Percentiles rank a stretch among this genome's conserved stretches.
These are phyloP conservation scores for Malassezia furfur DNA, from an alignment of 1,284 basidiomycete genomes.

Conservation along the genomic window DNA sequence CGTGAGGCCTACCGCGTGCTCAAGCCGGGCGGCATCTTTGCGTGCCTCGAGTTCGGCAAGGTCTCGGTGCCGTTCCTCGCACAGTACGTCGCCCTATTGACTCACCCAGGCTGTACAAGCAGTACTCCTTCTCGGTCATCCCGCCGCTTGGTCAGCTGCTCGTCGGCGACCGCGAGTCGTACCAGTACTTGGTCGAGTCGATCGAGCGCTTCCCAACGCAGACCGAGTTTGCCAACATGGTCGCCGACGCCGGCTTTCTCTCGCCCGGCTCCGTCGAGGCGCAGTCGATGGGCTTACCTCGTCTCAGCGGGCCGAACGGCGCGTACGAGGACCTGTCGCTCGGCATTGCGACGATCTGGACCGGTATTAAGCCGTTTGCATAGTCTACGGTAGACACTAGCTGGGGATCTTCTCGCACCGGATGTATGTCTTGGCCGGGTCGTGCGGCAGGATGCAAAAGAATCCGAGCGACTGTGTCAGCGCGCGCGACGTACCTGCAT, in stretches of 20 bases:
- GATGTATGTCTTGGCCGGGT: slow-evolving; percentile 17
- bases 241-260: slow-evolving; percentile 50
- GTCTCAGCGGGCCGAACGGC: slow-evolving; percentile 26
- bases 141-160: slow-evolving; percentile 88
- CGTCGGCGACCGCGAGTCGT: slow-evolving; percentile 87
- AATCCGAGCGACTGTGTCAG: slow-evolving; percentile 18
- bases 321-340: slow-evolving; percentile 46
- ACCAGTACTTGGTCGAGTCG: slow-evolving; percentile 88
- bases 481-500: neutral
- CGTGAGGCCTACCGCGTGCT: slow-evolving; percentile 85
- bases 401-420: slow-evolving; percentile 15
- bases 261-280: slow-evolving; percentile 38
- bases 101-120: slow-evolving; percentile 67
- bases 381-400: slow-evolving; percentile 3
- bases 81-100: slow-evolving; percentile 55
- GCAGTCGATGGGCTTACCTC: slow-evolving; percentile 30
- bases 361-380: slow-evolving; percentile 22
- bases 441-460: slow-evolving; percentile 19
- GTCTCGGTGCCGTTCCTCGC: slow-evolving; percentile 79
- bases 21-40: slow-evolving; percentile 91
- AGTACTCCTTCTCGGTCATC: slow-evolving; percentile 93
- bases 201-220: slow-evolving; percentile 90
- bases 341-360: slow-evolving; percentile 46
- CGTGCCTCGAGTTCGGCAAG: slow-evolving; percentile 91
- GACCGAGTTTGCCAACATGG: slow-evolving; percentile 77